phyloP scores from a whole-genome alignment of 805 yeast species.

The Kluyveromyces lactis region DNA sequence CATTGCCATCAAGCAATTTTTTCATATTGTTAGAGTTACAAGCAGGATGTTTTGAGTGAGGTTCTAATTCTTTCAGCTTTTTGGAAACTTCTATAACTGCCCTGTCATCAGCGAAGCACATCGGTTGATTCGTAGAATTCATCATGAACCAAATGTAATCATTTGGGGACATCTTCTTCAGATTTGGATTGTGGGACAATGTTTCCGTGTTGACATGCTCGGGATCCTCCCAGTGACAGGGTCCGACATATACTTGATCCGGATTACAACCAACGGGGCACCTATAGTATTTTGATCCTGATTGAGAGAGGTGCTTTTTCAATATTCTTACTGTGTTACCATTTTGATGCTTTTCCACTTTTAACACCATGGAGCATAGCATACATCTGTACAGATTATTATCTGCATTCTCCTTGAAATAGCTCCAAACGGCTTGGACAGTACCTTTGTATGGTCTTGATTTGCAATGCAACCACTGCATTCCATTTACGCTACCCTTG shows the following conservation, averaged over 20 bases:
- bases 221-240: conserved; percentile 1
- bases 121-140: conserved; percentile 4
- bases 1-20: background rate
- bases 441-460: conserved; percentile 3
- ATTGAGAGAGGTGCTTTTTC: conserved; percentile 3
- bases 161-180: background rate
- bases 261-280: conserved; percentile 4
- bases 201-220: background rate
- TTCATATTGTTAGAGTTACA: conserved; percentile 3
- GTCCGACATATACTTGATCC: background rate
- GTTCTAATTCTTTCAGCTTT: background rate
- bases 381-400: conserved; percentile 3
- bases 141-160: conserved; percentile 4
- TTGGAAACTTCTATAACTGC: conserved; percentile 2
- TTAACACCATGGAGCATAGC: conserved; percentile 4
- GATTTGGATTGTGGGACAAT: background rate
- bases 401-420: conserved; percentile 3
- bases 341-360: conserved; percentile 3
- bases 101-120: conserved; percentile 3
- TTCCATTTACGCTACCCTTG: conserved; percentile 1
- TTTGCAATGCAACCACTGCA: conserved; percentile 1
- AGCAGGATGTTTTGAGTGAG: background rate
- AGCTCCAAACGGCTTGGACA: conserved; percentile 3
- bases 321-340: conserved; percentile 3
- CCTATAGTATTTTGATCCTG: conserved; percentile 4